Evolutionary conservation across 331 rosid species (phyloP).

Genomic region (Saraca asoca): DNA sequence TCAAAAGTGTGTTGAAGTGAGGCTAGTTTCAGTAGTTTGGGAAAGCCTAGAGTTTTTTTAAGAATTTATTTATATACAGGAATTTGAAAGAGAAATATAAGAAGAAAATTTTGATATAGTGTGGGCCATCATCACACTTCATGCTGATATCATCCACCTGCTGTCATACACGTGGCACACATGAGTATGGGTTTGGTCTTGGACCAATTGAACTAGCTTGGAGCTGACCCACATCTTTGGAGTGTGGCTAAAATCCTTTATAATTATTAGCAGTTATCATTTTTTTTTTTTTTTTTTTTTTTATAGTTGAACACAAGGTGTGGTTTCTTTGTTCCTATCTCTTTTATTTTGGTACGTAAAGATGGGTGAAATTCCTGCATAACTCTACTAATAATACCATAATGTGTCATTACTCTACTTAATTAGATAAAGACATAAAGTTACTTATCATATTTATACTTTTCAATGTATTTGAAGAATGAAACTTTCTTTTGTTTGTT

Average conservation of each 20-base stretch:
- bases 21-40: conserved; percentile 19
- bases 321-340: neutral
- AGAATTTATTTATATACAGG: neutral
- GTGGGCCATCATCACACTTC: conserved; percentile 83
- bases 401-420: too few relatives aligned
- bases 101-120: neutral
- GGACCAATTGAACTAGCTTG: conserved; percentile 42
- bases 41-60: conserved; percentile 19
- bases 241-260: conserved; percentile 42
- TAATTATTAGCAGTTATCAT: conserved; percentile 9
- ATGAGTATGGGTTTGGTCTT: conserved; percentile 53
- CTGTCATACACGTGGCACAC: conserved; percentile 54
- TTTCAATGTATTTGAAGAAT: too few relatives aligned
- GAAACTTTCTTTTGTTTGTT: too few relatives aligned
- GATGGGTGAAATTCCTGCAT: too few relatives aligned
- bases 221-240: conserved; percentile 43
- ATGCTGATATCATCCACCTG: conserved; percentile 78
- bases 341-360: neutral
- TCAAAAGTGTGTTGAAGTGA: conserved; percentile 24
- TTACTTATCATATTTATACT: too few relatives aligned
- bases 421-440: too few relatives aligned
- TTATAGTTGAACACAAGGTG: conserved; percentile 1
- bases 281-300: neutral
- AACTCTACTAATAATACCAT: too few relatives aligned
- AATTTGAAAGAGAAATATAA: neutral